Evolutionary conservation across 345 rosid species (phyloP), one percentile per base, ranked within the genome.

Genomic region (Erodium maritimum): DNA sequence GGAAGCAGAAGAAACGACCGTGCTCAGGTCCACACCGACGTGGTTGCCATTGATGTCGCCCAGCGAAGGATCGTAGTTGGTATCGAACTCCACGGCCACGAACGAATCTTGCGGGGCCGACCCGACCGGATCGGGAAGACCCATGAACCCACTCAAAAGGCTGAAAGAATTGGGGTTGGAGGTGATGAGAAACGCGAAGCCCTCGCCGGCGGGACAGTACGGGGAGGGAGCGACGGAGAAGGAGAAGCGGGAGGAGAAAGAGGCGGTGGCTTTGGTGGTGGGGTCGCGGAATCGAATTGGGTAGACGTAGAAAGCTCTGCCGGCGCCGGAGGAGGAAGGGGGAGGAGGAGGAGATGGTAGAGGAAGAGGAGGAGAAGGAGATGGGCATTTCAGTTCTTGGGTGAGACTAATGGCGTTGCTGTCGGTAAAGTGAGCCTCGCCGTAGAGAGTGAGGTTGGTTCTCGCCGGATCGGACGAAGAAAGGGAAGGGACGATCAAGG

Each of bases 61-160:
- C 18, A 77, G 68, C 0, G 71, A 65, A 55, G 84, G 80, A 66
- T 89, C 81, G 55, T 59, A 80, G 25, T 68, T 61, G 0, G 95
- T 89, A 50, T 86, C 96, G 65, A 89, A 86, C 67, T 89, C 96
- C 21, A 89, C 86, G 4, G 96, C 91, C 0, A 86, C 3, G 74
- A 74, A 79, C 14, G 91, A 81, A 55, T 79, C 87, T 59, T 68
- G 69, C 2, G 74, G 70, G 58, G 69, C 69, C 8, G 70, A 67
- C 37, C 7, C 7, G 33, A 56, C 57, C 0, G 75, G 75, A 2
- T 78, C 78, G 0, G 91, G 89, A 50, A 89, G 82, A 1, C 89
- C 95, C 70, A 82, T 72, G 71, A 74, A 82, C 19, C 95, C 96
- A 21, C 72, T 68, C 16, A 77, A 77, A 64, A 72, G 77, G 67